Percentiles rank a stretch among this genome's conserved stretches.
phyloP scores from a whole-genome alignment of 1,284 basidiomycete species.

The Schizophyllum amplum region DNA sequence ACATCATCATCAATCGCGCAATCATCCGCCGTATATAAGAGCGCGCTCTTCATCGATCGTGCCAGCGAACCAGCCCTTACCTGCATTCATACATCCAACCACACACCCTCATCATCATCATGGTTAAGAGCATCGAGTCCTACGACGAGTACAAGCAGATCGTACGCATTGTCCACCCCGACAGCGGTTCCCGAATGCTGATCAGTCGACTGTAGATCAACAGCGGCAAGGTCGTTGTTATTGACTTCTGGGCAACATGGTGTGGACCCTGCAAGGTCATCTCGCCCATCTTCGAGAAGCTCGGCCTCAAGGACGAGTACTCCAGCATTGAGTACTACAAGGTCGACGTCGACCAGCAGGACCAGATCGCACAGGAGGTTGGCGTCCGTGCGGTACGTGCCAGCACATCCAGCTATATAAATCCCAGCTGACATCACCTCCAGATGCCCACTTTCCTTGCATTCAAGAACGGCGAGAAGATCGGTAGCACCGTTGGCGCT shows the following conservation, averaged over 20 bases:
- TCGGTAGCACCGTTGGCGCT: slow-evolving; percentile 26
- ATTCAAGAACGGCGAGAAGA: slow-evolving; percentile 28
- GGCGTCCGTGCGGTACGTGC: slow-evolving; percentile 61
- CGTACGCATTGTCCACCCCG: not conserved
- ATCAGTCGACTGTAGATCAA: slow-evolving; percentile 41
- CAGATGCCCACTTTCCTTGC: slow-evolving; percentile 34
- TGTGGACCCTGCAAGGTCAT: slow-evolving; percentile 74
- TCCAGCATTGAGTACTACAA: slow-evolving; percentile 56
- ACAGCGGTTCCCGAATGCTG: slow-evolving; percentile 3
- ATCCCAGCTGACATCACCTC: slow-evolving; percentile 42
- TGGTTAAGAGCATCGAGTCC: no score
- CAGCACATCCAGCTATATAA: slow-evolving; percentile 12
- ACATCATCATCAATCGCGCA: slow-evolving; percentile 1
- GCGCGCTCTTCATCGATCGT: not conserved
- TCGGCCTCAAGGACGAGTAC: slow-evolving; percentile 32
- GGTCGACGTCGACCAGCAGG: slow-evolving; percentile 68
- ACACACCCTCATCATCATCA: not conserved
- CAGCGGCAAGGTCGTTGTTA: slow-evolving; percentile 48
- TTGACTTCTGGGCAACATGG: slow-evolving; percentile 78
- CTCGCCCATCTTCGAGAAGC: slow-evolving; percentile 72
- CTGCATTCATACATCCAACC: not conserved
- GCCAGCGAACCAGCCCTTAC: not conserved
- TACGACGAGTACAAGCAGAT: no score
- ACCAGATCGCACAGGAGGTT: slow-evolving; percentile 51
- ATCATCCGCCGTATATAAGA: not conserved